Conservation (phyloP, 2,329 filamentous ascomycete genomes). For the Talaromyces sp. region DNA sequence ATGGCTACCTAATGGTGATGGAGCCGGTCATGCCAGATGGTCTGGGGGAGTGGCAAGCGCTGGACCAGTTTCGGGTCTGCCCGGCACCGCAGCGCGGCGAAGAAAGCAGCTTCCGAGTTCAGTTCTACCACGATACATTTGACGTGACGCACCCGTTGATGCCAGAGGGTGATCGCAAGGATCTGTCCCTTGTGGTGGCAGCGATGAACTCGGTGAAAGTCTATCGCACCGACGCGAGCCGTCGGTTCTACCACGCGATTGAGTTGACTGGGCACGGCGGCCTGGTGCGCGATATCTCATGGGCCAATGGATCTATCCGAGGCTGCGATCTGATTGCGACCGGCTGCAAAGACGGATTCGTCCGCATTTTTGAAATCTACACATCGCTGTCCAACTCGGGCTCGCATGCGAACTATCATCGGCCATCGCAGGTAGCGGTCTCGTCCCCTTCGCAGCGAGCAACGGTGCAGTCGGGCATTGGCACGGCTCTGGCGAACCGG, state of each 20-base stretch:
- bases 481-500: slow-evolving; percentile 36
- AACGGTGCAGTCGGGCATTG: slow-evolving; percentile 38
- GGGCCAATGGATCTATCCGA: slow-evolving; percentile 86
- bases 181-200: slow-evolving; percentile 76
- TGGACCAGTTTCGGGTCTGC: slow-evolving; percentile 74
- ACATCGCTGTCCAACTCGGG: slow-evolving; percentile 28
- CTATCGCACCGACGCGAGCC: slow-evolving; percentile 69
- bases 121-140: slow-evolving; percentile 78
- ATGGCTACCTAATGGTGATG: slow-evolving; percentile 73
- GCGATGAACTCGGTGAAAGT: slow-evolving; percentile 79
- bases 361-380: slow-evolving; percentile 73
- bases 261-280: slow-evolving; percentile 69
- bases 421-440: slow-evolving; percentile 22
- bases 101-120: slow-evolving; percentile 79
- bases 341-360: slow-evolving; percentile 84
- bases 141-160: slow-evolving; percentile 69
- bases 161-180: slow-evolving; percentile 75
- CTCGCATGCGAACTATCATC: slow-evolving; percentile 19
- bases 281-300: slow-evolving; percentile 81
- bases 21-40: slow-evolving; percentile 84
- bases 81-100: slow-evolving; percentile 70
- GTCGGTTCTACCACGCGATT: slow-evolving; percentile 80
- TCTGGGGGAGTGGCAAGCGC: slow-evolving; percentile 66
- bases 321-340: slow-evolving; percentile 89
- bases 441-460: slow-evolving; percentile 27